Base-by-base conservation (phyloP, 2,329 filamentous ascomycete species). In the Colletotrichum sp. region DNA sequence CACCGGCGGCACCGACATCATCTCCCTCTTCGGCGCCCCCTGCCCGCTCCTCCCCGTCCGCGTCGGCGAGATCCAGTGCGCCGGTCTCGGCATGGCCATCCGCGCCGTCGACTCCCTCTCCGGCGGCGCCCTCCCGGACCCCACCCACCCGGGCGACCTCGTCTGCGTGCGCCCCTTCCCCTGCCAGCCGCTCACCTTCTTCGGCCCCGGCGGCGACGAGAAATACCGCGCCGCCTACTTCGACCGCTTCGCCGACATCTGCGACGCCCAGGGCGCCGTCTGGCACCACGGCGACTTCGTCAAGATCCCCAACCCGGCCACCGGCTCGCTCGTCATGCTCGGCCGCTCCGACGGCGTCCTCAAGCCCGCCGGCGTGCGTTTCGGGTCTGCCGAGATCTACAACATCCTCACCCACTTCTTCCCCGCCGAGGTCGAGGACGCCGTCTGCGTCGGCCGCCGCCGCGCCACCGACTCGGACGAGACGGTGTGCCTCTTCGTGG, bases 271-370 rank as follows among this genome's bases (percentile, higher is more conserved):
- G 30, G 85, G 85, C 5, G 82, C 87, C 3, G 89, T 95, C 16
- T 99, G 97, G 97, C 96, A 98, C 82, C 96, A 99, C 81, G 96
- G 96, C 34, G 97, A 99, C 85, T 99, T 98, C 82, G 92, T 98
- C 39, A 88, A 89, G 55, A 89, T 93, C 44, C 84, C 85, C 9
- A 94, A 96, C 79, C 90, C 92, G 0, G 81, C 86, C 18, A 97
- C 95, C 0, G 93, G 95, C 15, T 95, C 96, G 0, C 86, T 99
- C 12, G 89, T 95, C 79, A 99, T 99, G 96, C 90, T 99, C 0
- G 96, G 97, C 4, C 91, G 96, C 30, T 97, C 94, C 68, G 96
- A 99, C 80, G 97, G 97, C 6, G 95, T 99, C 8, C 87, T 99
- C 16, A 99, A 99, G 83, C 97, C 97, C 0, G 92, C 94, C 0